Evolutionary conservation across 2,329 filamentous ascomycete species (phyloP), one percentile per base, ranked within the genome.

Genomic region (Cyclaneusma minus): DNA sequence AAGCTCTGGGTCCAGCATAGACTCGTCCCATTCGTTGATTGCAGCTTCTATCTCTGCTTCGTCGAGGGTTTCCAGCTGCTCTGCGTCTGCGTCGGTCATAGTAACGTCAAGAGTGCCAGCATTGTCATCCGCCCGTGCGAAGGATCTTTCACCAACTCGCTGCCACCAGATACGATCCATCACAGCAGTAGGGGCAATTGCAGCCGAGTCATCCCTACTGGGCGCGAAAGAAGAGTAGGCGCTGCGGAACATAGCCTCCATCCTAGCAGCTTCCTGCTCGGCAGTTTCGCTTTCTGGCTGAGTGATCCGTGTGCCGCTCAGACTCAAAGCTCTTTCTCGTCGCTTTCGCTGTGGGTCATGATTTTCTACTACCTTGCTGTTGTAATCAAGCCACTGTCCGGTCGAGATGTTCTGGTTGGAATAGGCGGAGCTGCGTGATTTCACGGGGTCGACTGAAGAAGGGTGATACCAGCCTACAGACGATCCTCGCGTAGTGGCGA

Each of bases 221-320:
- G 80, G 80, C 5, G 80, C 80, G 47, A 85, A 87, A 42, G 75
- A 79, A 1, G 77, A 83, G 47, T 84, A 87, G 2, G 74, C 79
- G 29, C 75, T 70, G 16, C 77, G 65, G 43, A 85, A 87, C 7
- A 85, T 54, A 0, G 73, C 64, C 38, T 85, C 79, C 51, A 83
- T 68, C 44, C 77, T 76, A 3, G 68, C 65, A 39, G 68, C 57
- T 42, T 78, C 62, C 1, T 67, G 44, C 35, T 74, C 68, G 1
- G 54, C 52, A 13, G 37, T 16, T 31, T 74, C 67, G 2, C 52
- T 48, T 5, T 43, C 41, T 27, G 14, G 16, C 4, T 56, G 49
- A 3, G 64, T 63, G 4, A 63, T 64, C 49, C 71, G 67, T 45
- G 55, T 64, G 37, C 62, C 73, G 21, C 54, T 72, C 43, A 67